Evolutionary conservation across 305 asterid genomes (phyloP).

Genomic region (Fraxinus baroniana): DNA sequence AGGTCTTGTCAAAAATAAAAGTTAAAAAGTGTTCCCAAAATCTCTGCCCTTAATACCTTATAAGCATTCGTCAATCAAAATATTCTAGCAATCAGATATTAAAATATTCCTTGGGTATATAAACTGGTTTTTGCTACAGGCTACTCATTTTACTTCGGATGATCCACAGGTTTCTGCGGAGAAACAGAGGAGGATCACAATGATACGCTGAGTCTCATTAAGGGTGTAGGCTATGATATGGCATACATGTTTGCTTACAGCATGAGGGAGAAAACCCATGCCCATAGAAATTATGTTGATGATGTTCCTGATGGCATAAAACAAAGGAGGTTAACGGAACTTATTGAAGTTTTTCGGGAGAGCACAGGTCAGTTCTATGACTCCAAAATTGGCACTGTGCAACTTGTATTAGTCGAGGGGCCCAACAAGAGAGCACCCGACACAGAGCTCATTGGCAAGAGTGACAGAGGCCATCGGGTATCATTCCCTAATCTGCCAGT

Average conservation of each 20-base stretch:
- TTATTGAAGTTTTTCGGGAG: constrained; percentile 73
- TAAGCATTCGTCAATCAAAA: neutral
- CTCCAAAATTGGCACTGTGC: constrained; percentile 67
- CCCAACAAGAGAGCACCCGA: constrained; percentile 91
- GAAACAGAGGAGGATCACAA: constrained; percentile 90
- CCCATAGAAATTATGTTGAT: constrained; percentile 82
- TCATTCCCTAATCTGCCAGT: constrained; percentile 52
- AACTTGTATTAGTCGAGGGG: constrained; percentile 91
- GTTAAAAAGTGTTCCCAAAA: neutral
- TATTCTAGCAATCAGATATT: neutral
- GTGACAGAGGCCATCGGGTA: constrained; percentile 91
- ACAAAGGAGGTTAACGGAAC: constrained; percentile 84
- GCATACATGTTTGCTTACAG: constrained; percentile 99
- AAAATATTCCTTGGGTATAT: neutral
- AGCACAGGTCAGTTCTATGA: constrained; percentile 84
- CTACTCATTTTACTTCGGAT: constrained; percentile 5
- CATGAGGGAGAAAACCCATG: constrained; percentile 98
- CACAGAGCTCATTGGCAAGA: constrained; percentile 87
- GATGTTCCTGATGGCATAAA: constrained; percentile 81
- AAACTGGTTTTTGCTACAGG: constrained; percentile 1
- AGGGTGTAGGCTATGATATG: constrained; percentile 83
- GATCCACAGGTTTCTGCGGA: constrained; percentile 80
- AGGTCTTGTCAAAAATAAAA: neutral
- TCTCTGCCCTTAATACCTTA: neutral
- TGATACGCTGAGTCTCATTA: constrained; percentile 69